Conservation (phyloP, 345 rosid genomes). For the Trapa bicornis region DNA sequence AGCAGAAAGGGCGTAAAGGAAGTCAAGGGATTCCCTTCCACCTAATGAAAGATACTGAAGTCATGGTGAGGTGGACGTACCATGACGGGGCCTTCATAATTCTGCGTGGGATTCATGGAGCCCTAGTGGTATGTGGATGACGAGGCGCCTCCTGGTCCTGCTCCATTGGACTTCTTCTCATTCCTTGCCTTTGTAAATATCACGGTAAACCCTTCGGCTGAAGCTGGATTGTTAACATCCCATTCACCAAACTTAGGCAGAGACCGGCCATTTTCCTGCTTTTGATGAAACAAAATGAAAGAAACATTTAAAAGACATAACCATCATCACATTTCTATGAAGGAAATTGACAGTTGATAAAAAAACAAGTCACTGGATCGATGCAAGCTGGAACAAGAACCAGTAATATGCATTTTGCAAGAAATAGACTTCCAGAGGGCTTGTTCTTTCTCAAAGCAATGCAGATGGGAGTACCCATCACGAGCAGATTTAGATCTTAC, state of each 20-base stretch:
- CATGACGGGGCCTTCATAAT: neutral
- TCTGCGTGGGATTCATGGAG: neutral
- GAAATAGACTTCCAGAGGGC: neutral
- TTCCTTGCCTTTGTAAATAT: constrained; percentile 63
- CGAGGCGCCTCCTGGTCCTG: constrained; percentile 14
- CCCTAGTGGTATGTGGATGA: neutral
- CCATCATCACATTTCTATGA: neutral
- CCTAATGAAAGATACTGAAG: neutral
- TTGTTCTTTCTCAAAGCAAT: neutral
- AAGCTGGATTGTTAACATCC: constrained; percentile 68
- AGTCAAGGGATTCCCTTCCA: no score
- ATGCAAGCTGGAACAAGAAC: neutral
- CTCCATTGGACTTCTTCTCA: constrained; percentile 39
- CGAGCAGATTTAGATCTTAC: constrained; percentile 7
- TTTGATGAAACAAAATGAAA: neutral
- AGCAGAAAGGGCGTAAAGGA: no score
- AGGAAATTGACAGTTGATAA: no score
- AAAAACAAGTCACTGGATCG: no score
- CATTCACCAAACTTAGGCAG: constrained; percentile 68
- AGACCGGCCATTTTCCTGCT: constrained; percentile 48
- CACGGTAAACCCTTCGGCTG: constrained; percentile 63
- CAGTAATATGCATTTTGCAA: neutral
- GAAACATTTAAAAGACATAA: neutral
- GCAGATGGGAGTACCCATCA: neutral
- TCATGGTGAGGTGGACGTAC: neutral